Base-by-base conservation (phyloP, 1,139 yeast species). In the Yamadazyma songkhlaensis region DNA sequence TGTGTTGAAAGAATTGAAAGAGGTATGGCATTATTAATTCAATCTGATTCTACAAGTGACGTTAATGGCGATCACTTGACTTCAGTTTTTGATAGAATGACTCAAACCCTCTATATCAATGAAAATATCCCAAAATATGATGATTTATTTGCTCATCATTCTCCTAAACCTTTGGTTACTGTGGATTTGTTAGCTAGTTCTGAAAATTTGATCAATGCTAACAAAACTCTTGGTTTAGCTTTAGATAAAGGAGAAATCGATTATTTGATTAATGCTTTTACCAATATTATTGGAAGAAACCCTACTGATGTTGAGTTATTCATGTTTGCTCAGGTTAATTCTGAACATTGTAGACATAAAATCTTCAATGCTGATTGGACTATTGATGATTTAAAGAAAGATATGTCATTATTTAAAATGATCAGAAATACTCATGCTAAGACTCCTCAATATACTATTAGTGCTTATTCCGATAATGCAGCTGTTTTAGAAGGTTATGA, bases 291-390 rank as follows among this genome's bases (percentile, higher is more conserved):
- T 48, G 84, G 87, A 35, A 80, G 98, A 62, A 88, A 90, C 59
- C 98, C 98, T 37, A 92, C 98, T 22, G 98, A 94, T 60, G 97
- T 90, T 20, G 99, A 94, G 63, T 73, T 94, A 49, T 94, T 94
- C 66, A 94, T 94, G 97, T 94, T 94, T 71, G 98, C 98, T 34
- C 99, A 94, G 67, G 98, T 94, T 51, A 94, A 94, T 68, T 89
- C 97, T 14, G 99, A 94, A 67, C 99, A 94, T 67, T 94, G 99
- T 72, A 87, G 99, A 64, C 99, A 94, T 72, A 94, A 94, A 68
- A 92, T 94, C 49, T 94, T 94, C 75, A 94, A 94, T 56, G 98
- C 99, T 35, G 95, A 87, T 54, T 94, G 99, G 99, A 87, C 88
- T 45, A 87, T 94, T 49, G 97, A 94, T 61, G 90, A 88, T 36